Evolutionary conservation across 192 early-diverging fungal species (phyloP), one percentile per base, ranked within the genome.

Genomic region (Backusella parvicylindrica): DNA sequence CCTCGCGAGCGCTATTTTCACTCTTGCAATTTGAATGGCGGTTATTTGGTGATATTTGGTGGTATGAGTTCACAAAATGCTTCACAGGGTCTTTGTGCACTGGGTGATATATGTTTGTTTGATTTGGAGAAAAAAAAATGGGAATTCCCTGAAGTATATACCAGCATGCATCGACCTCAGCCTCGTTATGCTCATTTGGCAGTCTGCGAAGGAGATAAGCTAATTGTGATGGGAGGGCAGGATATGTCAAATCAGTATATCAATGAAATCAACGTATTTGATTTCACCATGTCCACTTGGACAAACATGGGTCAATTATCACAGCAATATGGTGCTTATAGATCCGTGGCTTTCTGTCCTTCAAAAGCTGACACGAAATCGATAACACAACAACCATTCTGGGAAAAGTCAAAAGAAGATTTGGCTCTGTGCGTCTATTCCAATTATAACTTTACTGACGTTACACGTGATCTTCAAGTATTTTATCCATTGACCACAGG

Each of bases 181-280:
- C 87, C 92, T 38, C 82, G 92, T 9, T 94, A 94, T 81, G 92
- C 92, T 7, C 92, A 94, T 73, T 77, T 94, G 32, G 86, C 90
- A 11, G 85, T 88, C 28, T 81, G 92, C 9, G 85, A 87, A 68
- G 85, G 82, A 56, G 86, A 86, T 70, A 86, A 84, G 50, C 78
- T 94, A 43, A 84, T 92, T 6, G 77, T 92, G 4, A 84, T 94
- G 16, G 92, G 92, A 38, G 92, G 92, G 12, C 92, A 94, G 80
- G 92, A 94, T 47, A 82, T 91, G 68, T 84, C 82, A 47, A 91
- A 91, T 78, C 86, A 89, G 69, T 94, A 94, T 76, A 89, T 94
- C 16, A 89, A 89, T 72, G 90, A 94, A 75, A 86, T 92, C 67
- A 93, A 93, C 64, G 89, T 94, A 5, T 86, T 92, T 35, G 90